Evolutionary conservation across 768 basidiomycete species (phyloP), one percentile per base, ranked within the genome.

Genomic region (Trametes villosa): DNA sequence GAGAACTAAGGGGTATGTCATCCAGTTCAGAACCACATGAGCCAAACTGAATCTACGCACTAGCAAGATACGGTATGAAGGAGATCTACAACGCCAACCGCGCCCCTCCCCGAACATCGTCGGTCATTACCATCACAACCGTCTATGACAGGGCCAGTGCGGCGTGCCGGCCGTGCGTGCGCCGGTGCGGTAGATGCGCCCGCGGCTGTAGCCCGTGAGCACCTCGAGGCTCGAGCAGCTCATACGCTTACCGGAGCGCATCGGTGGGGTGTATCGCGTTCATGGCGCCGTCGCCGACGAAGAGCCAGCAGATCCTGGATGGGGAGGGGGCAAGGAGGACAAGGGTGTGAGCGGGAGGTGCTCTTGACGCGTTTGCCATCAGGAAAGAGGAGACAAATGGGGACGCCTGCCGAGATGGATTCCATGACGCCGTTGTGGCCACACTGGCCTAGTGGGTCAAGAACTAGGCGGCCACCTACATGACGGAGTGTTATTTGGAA

Each of bases 231-330:
- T 71, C 68, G 46, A 71, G 54, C 13, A 71, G 67, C 63, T 71
- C 67, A 57, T 68, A 71, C n/a, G 67, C 70, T 45, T 68, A 60
- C 36, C 65, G 51, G 42, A 68, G 64, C 49, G 61, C 63, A 24
- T 66, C 63, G 24, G 67, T 64, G 42, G 67, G 57, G 44, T 64
- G 57, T 20, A 68, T 53, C 26, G 63, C 54, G 53, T 71, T 71
- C 22, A 55, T 30, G 7, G 70, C 63, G 48, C 69, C 68, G 50
- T 71, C 68, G 45, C 55, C 63, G 30, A 49, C n/a, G 53, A 68
- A 67, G 7, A 68, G 70, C 70, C 70, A 71, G 51, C 66, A 67
- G 38, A 71, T 71, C 65, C 70, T 71, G 48, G n/a, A n/a, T 0
- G 57, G 12, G 46, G 29, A 27, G 29, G n/a, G 18, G 11, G 51